Conservation (phyloP, 306 rosid genomes). For the Boehmeria nivea region DNA sequence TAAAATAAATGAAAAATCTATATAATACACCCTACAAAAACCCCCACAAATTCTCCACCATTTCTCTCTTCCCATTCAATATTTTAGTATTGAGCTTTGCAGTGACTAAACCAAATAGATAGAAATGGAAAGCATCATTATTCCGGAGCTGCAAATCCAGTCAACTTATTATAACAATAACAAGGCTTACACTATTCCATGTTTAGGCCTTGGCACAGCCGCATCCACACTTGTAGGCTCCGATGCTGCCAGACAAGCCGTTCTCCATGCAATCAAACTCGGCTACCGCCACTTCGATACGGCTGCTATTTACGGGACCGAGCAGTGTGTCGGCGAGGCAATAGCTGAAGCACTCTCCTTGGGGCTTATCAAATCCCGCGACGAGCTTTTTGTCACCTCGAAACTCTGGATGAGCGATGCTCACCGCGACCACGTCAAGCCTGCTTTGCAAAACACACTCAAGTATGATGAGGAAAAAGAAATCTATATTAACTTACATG, state of each 20-base stretch:
- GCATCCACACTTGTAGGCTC: neutral
- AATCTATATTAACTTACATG: constrained; percentile 42
- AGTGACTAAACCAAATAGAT: no score
- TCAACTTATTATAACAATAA: no score
- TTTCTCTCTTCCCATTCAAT: no score
- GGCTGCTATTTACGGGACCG: constrained; percentile 18
- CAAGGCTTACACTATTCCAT: neutral
- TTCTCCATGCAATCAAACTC: constrained; percentile 26
- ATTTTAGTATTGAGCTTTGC: no score
- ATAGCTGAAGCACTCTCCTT: constrained; percentile 19
- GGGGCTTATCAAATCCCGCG: constrained; percentile 42
- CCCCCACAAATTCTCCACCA: no score
- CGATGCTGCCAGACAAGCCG: constrained; percentile 7
- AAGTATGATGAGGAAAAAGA: constrained; percentile 16
- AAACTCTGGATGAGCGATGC: constrained; percentile 49
- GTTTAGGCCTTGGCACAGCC: neutral
- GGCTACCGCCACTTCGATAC: constrained; percentile 40
- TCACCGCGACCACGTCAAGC: constrained; percentile 42
- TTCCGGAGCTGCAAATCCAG: no score
- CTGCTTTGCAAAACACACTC: constrained; percentile 41
- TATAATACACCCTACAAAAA: no score
- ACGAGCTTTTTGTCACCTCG: constrained; percentile 54
- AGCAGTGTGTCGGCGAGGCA: constrained; percentile 27
- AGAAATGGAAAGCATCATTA: no score
- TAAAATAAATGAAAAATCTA: no score